Base-by-base conservation (phyloP, 108 stramenopile genomes). In the Fragilaria radians region DNA sequence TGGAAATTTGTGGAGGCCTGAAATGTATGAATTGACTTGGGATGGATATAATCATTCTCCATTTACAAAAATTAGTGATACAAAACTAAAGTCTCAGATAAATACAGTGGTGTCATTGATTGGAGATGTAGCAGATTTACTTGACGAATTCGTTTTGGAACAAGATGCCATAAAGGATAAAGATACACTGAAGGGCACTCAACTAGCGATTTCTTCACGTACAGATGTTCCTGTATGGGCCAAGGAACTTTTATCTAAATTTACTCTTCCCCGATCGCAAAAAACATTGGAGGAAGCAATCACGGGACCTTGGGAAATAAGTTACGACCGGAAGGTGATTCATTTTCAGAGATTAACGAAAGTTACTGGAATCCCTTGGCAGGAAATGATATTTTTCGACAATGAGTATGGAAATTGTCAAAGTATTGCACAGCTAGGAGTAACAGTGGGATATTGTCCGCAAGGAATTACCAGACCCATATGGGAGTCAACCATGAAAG, bases 311-410 rank as follows among this genome's bases (percentile, higher is more conserved):
- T 73, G 75, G 45, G 80, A 83, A 56, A 88, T 88, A 32, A 48
- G 61, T 1, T 65, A 74, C 5, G 73, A 74, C 26, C 66, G 73
- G 26, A 88, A 91, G 52, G 52, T 57, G 4, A 33, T 57, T 32
- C 91, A 88, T 54, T 86, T 88, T 71, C 58, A 61, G 49, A 57
- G 82, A 27, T 59, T 92, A 1, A 51, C 75, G 9, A 26, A 62
- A 22, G 56, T 53, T 25, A 72, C 76, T 21, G 71, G 77, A 17
- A 75, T 91, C 18, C 29, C 69, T 0, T 82, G 77, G 50, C 73
- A 75, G 32, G 77, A 89, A 27, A 94, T 90, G 81, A 33, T 81
- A 3, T 94, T 94, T 66, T 91, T 94, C 66, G 93, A 94, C 62
- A 88, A 94, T 63, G 88, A 90, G 65, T 48, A 48, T 34, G 79